Evolutionary conservation across 2,329 filamentous ascomycete species (phyloP), one percentile per base, ranked within the genome.

Genomic region (Aspergillus sp.): DNA sequence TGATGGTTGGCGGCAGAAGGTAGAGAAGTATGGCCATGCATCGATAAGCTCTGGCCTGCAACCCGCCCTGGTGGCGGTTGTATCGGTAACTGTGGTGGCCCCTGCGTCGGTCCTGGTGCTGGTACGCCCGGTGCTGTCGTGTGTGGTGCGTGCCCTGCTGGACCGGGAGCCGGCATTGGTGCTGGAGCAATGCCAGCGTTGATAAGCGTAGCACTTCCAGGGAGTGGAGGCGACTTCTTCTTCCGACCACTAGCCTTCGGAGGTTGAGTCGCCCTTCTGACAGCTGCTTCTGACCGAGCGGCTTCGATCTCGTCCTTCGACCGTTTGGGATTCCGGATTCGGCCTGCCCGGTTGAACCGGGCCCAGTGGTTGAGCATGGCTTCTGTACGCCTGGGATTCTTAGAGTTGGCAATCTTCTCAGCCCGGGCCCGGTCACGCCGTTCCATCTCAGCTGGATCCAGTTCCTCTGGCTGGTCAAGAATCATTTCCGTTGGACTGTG

Each of bases 341-440:
- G 64, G 29, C 68, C 68, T 53, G 69, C 67, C 8, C 59, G 57
- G 45, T 70, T 70, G 57, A 71, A 71, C 27, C 67, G 65, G 19
- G 61, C 65, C 68, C 68, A 71, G 52, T 71, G 68, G 48, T 70
- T 66, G 28, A 71, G 61, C 68, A 71, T 71, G 39, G 68, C 68
- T 52, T 70, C 66, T 6, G 68, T 71, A 29, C 68, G 61, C 48
- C 68, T 69, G 4, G 68, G 68, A 42, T 71, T 71, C 54, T 71
- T 70, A 19, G 68, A 70, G 45, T 70, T 67, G 39, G 60, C 58
- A 39, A 71, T 70, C 50, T 70, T 69, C 42, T 64, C 55, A 12
- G 58, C 64, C 41, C 64, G 62, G 12, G 61, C 62, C 9, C 36
- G 12, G 19, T 39, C 36, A 9, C 36, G 36, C 36, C 36, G 36